Evolutionary conservation across 257 asterid genomes (phyloP).

Genomic region (Nicotiana undulata): DNA sequence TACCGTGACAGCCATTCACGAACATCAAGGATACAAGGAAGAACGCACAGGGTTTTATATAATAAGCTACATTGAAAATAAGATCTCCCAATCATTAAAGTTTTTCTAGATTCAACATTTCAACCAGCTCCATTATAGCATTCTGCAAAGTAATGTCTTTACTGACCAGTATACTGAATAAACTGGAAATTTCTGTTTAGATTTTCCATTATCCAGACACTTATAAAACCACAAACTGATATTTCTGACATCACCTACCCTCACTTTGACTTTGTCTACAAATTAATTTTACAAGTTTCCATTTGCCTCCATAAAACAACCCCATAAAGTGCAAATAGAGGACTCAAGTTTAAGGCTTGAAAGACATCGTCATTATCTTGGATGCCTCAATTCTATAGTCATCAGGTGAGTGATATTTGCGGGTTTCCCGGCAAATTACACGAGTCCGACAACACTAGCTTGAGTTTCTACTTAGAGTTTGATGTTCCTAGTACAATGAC

Average conservation of each 20-base stretch:
- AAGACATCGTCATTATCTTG: neutral
- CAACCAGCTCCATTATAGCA: neutral
- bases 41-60: too few relatives aligned
- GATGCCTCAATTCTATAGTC: neutral
- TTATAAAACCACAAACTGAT: neutral
- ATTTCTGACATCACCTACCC: neutral
- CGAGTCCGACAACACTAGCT: neutral
- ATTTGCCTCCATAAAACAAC: neutral
- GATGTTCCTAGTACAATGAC: neutral
- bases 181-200: neutral
- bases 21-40: too few relatives aligned
- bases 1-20: too few relatives aligned
- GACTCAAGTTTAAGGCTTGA: neutral
- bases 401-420: neutral
- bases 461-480: neutral
- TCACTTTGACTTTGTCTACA: neutral
- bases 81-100: neutral
- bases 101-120: neutral
- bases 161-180: neutral
- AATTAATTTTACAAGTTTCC: neutral
- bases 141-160: neutral
- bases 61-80: too few relatives aligned
- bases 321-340: neutral
- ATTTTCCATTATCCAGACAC: neutral
- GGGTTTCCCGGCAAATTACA: neutral